phyloP scores from a whole-genome alignment of 176 grass and related monocot species.

The bread wheat (Triticum aestivum) region DNA sequence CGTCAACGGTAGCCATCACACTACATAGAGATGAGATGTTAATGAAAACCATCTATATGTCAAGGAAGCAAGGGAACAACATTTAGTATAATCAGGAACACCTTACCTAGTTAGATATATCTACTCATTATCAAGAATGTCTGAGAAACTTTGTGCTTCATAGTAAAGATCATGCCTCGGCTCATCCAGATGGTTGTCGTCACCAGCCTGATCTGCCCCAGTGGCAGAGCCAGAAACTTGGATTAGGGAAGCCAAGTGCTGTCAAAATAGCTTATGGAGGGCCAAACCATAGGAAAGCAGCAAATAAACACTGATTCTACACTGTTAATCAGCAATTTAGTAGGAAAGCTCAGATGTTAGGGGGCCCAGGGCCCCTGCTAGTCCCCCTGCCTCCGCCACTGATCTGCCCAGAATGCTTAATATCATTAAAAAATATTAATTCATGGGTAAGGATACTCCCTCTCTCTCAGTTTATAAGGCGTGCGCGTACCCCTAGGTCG shows the following conservation, averaged over 20 bases:
- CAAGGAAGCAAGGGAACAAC: conserved; percentile 7
- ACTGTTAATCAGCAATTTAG: no score
- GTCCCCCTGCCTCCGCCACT: no score
- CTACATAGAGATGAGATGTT: conserved; percentile 47
- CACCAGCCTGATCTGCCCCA: conserved; percentile 25
- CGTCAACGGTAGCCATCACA: conserved; percentile 31
- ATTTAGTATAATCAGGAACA: neutral
- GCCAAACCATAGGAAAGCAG: no score
- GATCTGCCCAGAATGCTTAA: neutral
- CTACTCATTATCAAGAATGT: neutral
- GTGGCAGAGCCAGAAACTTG: no score
- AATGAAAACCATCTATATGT: conserved; percentile 21
- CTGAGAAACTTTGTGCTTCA: neutral
- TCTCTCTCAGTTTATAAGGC: no score
- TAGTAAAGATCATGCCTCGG: conserved; percentile 4
- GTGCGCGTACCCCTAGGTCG: no score
- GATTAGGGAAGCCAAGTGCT: no score
- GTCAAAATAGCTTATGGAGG: no score
- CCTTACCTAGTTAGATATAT: conserved; percentile 20
- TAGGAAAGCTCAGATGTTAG: no score
- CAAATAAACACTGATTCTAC: no score
- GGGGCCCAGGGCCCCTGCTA: no score
- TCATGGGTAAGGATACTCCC: neutral
- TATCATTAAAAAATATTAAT: conserved; percentile 10
- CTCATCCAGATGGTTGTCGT: conserved; percentile 17